Conservation (phyloP, 371 early-diverging fungal species). For the Mucor saturninus region DNA sequence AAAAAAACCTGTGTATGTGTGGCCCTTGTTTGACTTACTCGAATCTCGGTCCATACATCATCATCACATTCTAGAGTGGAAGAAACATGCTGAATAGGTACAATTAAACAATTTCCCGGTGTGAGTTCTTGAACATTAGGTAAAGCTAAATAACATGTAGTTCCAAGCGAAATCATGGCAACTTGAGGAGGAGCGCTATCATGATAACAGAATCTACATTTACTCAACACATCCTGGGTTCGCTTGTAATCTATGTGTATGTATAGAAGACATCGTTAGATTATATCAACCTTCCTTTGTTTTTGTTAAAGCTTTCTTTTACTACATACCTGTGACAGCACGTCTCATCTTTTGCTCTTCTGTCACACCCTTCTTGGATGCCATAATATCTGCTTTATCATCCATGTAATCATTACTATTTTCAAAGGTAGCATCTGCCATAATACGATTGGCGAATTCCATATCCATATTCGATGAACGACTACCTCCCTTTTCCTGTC, state of each 20-base stretch:
- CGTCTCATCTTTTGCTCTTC: conserved; percentile 68
- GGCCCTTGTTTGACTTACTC: conserved; percentile 50
- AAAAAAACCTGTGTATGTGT: background rate
- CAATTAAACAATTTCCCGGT: conserved; percentile 89
- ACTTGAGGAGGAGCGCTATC: conserved; percentile 63
- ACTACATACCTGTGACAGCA: conserved; percentile 58
- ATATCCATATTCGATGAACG: conserved; percentile 61
- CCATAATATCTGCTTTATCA: conserved; percentile 84
- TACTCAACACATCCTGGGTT: conserved; percentile 67
- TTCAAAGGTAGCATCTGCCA: conserved; percentile 76
- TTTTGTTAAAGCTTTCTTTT: background rate
- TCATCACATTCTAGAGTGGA: conserved; percentile 89
- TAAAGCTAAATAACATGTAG: conserved; percentile 80
- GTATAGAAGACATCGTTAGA: background rate
- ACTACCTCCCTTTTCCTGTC: conserved; percentile 67
- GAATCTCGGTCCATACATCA: conserved; percentile 91
- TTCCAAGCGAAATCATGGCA: conserved; percentile 81
- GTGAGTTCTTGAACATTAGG: conserved; percentile 77
- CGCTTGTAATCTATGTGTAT: conserved; percentile 65
- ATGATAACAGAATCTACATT: conserved; percentile 82
- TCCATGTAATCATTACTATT: conserved; percentile 91
- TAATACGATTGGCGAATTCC: conserved; percentile 77
- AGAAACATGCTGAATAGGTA: conserved; percentile 84
- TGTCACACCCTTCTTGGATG: conserved; percentile 61
- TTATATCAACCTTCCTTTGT: background rate